phyloP scores from a whole-genome alignment of 495 filamentous ascomycete species.

The Aspergillus leporis region DNA sequence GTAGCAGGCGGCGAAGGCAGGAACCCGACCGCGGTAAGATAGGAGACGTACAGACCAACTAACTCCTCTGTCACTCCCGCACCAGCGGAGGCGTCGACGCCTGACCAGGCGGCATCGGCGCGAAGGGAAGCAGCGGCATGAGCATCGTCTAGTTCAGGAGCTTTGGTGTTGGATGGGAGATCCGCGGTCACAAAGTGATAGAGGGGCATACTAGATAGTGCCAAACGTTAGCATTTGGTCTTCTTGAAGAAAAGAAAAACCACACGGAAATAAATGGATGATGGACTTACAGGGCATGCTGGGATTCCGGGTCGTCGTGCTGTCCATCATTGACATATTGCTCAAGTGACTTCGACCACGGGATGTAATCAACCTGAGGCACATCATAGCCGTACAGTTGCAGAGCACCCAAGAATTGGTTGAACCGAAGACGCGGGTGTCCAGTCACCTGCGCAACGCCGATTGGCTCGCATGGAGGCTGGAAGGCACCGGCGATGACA shows the following conservation, averaged over 20 bases:
- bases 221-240: constrained; percentile 3
- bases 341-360: constrained; percentile 54
- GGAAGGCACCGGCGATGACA: constrained; percentile 70
- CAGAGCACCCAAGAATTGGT: constrained; percentile 71
- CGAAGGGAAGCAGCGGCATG: constrained; percentile 67
- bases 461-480: constrained; percentile 52
- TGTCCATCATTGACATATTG: constrained; percentile 62
- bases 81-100: constrained; percentile 62
- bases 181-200: constrained; percentile 82
- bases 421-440: constrained; percentile 78
- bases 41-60: constrained; percentile 73
- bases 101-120: constrained; percentile 62
- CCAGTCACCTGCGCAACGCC: constrained; percentile 76
- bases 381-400: constrained; percentile 76
- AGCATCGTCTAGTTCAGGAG: constrained; percentile 76
- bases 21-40: constrained; percentile 71
- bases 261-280: background rate
- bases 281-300: constrained; percentile 60
- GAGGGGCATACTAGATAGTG: constrained; percentile 63
- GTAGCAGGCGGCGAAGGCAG: constrained; percentile 54
- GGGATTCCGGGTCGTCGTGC: constrained; percentile 57
- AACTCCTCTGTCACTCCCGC: constrained; percentile 64
- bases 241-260: background rate
- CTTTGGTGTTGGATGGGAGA: constrained; percentile 73
- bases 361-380: constrained; percentile 64